These are phyloP conservation scores for Trichomonas tenax DNA, from an alignment of 208 protist species.

Conservation along the genomic window DNA sequence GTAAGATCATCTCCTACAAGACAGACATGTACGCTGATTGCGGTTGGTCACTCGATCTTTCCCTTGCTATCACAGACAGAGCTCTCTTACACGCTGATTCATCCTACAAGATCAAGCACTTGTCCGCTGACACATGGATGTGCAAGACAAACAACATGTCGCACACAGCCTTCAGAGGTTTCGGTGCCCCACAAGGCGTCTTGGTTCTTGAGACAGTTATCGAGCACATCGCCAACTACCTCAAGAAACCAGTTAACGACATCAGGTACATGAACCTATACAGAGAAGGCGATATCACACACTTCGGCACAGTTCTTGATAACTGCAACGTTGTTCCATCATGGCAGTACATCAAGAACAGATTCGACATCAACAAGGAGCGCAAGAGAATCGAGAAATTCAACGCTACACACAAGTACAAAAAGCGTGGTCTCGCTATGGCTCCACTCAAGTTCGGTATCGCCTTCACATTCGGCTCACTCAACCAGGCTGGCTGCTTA, in stretches of 20 bases:
- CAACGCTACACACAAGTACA: constrained; percentile 52
- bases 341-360: not conserved
- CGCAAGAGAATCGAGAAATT: constrained; percentile 46
- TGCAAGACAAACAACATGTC: constrained; percentile 56
- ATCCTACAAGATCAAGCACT: constrained; percentile 53
- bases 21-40: constrained; percentile 47
- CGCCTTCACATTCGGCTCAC: constrained; percentile 46
- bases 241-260: constrained; percentile 22
- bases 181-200: constrained; percentile 59
- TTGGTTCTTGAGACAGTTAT: constrained; percentile 49
- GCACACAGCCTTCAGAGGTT: constrained; percentile 64
- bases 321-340: not conserved
- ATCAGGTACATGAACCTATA: constrained; percentile 25
- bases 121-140: constrained; percentile 35
- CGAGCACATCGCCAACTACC: constrained; percentile 42
- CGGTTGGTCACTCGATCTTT: constrained; percentile 52
- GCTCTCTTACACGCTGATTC: constrained; percentile 59
- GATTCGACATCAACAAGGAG: not conserved
- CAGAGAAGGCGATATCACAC: not conserved
- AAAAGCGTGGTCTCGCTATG: constrained; percentile 59
- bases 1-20: constrained; percentile 41
- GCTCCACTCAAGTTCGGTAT: constrained; percentile 65
- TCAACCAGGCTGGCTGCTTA: constrained; percentile 53
- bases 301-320: not conserved
- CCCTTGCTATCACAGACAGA: constrained; percentile 43